A percentile compares a stretch with the other conserved stretches of the same genome.
Evolutionary conservation across 345 rosid genomes (phyloP).

Genomic region (Diplotaxis tenuifolia): DNA sequence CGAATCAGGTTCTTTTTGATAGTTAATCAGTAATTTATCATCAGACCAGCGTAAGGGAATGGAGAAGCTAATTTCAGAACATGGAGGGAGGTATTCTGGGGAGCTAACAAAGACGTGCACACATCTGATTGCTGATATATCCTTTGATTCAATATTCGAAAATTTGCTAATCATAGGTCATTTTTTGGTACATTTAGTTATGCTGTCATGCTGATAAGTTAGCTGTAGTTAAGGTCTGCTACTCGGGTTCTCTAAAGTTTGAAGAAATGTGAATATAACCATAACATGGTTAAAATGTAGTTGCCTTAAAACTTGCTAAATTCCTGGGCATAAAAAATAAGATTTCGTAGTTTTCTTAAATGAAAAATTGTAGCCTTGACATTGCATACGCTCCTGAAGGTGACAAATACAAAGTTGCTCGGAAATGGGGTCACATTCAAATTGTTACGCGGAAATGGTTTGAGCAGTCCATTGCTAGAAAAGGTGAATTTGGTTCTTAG

Average conservation of each 20-base stretch:
- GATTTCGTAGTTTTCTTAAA: neutral
- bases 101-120: constrained; percentile 84
- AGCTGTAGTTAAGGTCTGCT: too few relatives aligned
- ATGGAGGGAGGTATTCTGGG: constrained; percentile 86
- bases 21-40: constrained; percentile 33
- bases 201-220: too few relatives aligned
- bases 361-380: constrained; percentile 49
- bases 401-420: constrained; percentile 88
- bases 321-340: neutral
- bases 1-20: constrained; percentile 19
- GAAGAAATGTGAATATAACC: constrained; percentile 1
- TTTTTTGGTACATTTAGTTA: constrained; percentile 12
- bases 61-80: constrained; percentile 52
- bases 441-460: constrained; percentile 86
- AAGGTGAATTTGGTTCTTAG: constrained; percentile 51
- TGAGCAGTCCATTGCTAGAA: constrained; percentile 73
- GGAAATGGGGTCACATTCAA: constrained; percentile 81
- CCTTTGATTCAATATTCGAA: constrained; percentile 46
- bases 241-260: constrained; percentile 3
- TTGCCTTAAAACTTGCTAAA: neutral
- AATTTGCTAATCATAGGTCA: constrained; percentile 19
- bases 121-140: constrained; percentile 91
- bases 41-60: constrained; percentile 82
- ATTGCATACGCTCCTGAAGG: constrained; percentile 74
- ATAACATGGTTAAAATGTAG: constrained; percentile 5